Conservation (phyloP, 345 rosid species). For the Crucihimalaya himalaica region DNA sequence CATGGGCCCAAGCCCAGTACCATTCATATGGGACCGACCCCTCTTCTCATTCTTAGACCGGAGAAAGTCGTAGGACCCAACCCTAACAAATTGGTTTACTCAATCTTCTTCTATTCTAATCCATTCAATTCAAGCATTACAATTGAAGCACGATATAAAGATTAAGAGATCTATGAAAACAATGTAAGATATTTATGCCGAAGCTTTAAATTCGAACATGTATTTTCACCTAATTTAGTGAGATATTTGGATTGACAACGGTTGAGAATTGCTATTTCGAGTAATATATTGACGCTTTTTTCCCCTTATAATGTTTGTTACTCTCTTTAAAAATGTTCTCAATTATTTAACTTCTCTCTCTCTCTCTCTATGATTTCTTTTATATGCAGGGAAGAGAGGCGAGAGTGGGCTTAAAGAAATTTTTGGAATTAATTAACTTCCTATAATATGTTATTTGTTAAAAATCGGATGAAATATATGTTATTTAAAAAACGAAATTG, state of each 20-base stretch:
- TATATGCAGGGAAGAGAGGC: no score
- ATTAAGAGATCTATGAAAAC: no score
- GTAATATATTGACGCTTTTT: no score
- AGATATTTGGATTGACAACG: neutral
- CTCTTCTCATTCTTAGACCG: neutral
- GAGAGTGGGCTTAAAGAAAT: neutral
- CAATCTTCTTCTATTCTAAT: neutral
- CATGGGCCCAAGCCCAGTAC: conserved; percentile 25
- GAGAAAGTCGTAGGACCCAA: neutral
- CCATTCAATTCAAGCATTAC: neutral
- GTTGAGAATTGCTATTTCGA: neutral
- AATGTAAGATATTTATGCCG: neutral
- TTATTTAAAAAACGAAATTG: no score
- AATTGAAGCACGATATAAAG: neutral
- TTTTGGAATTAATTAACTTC: no score
- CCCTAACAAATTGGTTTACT: neutral
- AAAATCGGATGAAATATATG: neutral
- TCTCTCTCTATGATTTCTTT: neutral
- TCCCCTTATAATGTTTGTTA: neutral
- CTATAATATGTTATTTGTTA: neutral
- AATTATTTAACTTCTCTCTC: neutral
- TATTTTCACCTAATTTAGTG: neutral
- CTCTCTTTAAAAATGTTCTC: neutral
- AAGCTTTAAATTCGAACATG: neutral
- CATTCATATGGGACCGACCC: conserved; percentile 9